phyloP scores from a whole-genome alignment of 805 yeast species.

The Myxozyma neotropica region DNA sequence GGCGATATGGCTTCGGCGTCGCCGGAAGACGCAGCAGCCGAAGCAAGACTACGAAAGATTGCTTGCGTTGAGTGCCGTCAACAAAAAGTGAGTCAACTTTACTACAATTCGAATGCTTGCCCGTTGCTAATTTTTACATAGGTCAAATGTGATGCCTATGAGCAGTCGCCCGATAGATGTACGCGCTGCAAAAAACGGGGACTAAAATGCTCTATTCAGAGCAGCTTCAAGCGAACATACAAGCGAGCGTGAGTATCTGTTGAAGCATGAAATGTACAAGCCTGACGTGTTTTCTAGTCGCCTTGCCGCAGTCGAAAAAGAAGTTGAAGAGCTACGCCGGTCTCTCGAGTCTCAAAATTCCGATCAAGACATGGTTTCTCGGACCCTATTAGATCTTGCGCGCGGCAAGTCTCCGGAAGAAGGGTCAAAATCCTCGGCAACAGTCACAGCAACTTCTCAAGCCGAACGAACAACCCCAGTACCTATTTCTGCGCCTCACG shows the following conservation, averaged over 20 bases:
- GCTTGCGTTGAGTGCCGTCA: conserved; percentile 97
- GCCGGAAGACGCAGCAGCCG: conserved; percentile 25
- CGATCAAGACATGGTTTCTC: conserved; percentile 31
- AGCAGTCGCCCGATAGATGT: conserved; percentile 75
- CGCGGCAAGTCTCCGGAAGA: conserved; percentile 26
- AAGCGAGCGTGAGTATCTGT: conserved; percentile 66
- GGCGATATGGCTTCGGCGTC: conserved; percentile 20
- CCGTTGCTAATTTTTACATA: conserved; percentile 14
- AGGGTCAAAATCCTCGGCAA: not conserved
- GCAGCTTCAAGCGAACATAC: conserved; percentile 85
- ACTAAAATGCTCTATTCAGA: conserved; percentile 68
- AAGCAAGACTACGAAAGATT: conserved; percentile 40
- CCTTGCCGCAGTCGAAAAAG: conserved; percentile 62
- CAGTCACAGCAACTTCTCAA: not conserved
- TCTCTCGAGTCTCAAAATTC: conserved; percentile 44
- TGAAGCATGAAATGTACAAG: not conserved
- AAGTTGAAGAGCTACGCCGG: conserved; percentile 68
- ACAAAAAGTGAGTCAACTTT: conserved; percentile 58
- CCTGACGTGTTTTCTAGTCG: conserved; percentile 37
- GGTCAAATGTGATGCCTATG: conserved; percentile 84
- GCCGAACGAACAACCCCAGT: not conserved
- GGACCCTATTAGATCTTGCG: conserved; percentile 30
- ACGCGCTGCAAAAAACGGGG: conserved; percentile 75
- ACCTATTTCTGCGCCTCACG: not conserved
- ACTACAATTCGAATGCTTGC: not conserved